These are phyloP conservation scores for Schoenoplectus triqueter DNA, from an alignment of 202 grass and related monocot genomes.

Conservation along the genomic window DNA sequence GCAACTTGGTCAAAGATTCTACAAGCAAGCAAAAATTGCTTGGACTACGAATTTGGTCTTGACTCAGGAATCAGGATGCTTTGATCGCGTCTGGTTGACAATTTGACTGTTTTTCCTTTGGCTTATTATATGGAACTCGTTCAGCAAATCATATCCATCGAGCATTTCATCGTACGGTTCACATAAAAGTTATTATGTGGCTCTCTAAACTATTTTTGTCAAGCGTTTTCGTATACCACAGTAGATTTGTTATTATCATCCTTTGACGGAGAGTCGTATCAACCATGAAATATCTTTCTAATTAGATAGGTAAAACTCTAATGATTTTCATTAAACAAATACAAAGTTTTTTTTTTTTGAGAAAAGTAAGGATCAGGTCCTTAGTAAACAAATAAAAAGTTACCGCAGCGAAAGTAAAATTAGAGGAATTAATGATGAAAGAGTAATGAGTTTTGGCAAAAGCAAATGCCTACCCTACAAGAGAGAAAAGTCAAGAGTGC, in stretches of 20 bases:
- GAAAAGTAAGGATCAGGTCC: no score
- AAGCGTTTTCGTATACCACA: no score
- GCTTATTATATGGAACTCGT: background rate
- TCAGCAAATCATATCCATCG: background rate
- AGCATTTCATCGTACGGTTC: background rate
- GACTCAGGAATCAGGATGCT: background rate
- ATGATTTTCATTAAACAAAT: background rate
- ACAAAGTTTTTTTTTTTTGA: no score
- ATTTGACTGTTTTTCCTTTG: background rate
- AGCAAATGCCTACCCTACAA: background rate
- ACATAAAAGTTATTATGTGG: background rate
- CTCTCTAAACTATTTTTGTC: no score
- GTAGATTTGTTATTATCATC: no score
- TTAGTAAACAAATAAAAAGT: no score
- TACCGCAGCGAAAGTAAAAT: no score
- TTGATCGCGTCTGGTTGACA: background rate
- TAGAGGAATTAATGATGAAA: no score
- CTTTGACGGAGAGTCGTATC: no score
- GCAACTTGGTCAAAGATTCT: conserved; percentile 14
- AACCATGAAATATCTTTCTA: no score
- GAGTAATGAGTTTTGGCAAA: no score
- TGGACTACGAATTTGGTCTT: background rate
- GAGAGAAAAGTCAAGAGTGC: background rate
- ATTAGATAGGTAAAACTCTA: no score
- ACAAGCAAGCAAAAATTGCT: background rate